A percentile compares a stretch with the other conserved stretches of the same genome.
Conservation (phyloP, 2,329 filamentous ascomycete genomes). For the Graphiopsis chlorocephala region DNA sequence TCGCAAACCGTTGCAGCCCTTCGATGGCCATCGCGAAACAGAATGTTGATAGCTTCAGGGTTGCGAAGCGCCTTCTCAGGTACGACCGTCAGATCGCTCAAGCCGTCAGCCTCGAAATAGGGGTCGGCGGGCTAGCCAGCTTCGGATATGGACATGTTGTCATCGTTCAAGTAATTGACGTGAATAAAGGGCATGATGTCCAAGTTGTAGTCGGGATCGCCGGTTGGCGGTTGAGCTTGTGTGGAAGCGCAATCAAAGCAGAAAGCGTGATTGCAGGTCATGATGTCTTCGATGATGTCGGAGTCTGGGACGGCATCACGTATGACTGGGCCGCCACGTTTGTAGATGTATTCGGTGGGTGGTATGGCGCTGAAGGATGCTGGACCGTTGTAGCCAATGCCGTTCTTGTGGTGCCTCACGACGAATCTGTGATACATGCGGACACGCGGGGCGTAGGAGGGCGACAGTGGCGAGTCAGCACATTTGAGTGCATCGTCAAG, state of each 20-base stretch:
- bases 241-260: neutral
- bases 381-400: neutral
- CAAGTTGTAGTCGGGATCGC: neutral
- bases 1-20: neutral
- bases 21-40: neutral
- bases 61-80: neutral
- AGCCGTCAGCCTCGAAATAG: too few species aligned
- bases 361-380: neutral
- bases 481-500: neutral
- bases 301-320: neutral
- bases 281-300: neutral
- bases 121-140: too few species aligned
- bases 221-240: neutral
- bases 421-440: neutral
- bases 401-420: neutral
- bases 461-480: neutral
- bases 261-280: neutral
- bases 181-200: neutral
- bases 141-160: too few species aligned
- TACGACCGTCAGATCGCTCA: too few species aligned
- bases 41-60: neutral
- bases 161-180: neutral
- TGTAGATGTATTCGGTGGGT: neutral
- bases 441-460: neutral
- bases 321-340: neutral